A percentile compares a stretch with the other conserved stretches of the same genome.
Conservation (phyloP, 495 filamentous ascomycete genomes). For the Talaromyces nanjingensis region DNA sequence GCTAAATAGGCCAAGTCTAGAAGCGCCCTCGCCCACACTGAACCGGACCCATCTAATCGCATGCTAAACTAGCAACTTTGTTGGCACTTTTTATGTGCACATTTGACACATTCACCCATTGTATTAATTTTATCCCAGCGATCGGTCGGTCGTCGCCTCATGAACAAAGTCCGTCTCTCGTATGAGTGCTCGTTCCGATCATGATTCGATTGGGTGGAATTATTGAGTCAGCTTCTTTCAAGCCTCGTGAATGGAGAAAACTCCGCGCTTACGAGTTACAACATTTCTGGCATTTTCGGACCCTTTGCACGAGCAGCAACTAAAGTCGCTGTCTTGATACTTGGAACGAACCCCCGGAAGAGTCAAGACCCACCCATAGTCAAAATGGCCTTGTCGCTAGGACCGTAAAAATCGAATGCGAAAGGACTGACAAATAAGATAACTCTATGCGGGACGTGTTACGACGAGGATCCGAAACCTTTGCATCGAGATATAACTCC, state of each 20-base stretch:
- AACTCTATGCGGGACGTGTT: not conserved
- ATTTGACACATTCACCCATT: not conserved
- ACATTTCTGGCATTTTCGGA: not conserved
- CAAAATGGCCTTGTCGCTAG: not conserved
- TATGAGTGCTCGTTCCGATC: not conserved
- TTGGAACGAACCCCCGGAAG: not conserved
- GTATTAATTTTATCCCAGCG: not conserved
- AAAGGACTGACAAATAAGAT: not conserved
- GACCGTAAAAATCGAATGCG: not conserved
- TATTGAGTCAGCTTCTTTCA: not conserved
- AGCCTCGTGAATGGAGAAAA: not conserved
- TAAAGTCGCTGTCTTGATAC: not conserved
- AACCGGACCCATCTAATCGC: not conserved
- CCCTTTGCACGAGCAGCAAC: not conserved
- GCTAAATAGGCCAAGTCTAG: not conserved
- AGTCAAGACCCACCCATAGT: not conserved
- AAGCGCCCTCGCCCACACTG: not conserved
- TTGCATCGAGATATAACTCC: not conserved
- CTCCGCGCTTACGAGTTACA: not conserved
- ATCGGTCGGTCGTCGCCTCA: not conserved
- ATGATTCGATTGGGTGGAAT: not conserved
- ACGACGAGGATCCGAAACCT: not conserved
- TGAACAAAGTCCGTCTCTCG: not conserved
- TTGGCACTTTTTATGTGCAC: not conserved
- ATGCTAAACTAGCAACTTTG: not conserved